Percentiles rank a stretch among this genome's conserved stretches.
Conservation (phyloP, 179 eudicot genomes). For the Heliamphora pulchella region DNA sequence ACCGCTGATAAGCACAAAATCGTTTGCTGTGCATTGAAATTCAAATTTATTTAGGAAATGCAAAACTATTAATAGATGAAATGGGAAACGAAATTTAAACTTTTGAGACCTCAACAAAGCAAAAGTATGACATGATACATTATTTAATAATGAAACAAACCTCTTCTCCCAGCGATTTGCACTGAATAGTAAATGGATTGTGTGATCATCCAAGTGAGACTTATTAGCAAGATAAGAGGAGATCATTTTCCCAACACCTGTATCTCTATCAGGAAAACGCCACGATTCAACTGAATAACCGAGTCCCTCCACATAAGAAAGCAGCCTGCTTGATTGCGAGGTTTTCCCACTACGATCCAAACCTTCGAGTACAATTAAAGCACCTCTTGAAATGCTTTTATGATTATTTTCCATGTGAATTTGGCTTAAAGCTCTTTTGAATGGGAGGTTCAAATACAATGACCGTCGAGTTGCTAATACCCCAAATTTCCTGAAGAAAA, state of each 20-base stretch:
- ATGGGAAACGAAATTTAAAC: neutral
- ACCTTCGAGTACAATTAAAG: conserved; percentile 84
- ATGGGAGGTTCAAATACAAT: conserved; percentile 13
- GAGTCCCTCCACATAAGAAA: conserved; percentile 44
- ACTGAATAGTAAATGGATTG: conserved; percentile 78
- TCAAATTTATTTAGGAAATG: neutral
- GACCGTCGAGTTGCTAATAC: conserved; percentile 17
- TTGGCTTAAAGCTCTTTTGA: conserved; percentile 31
- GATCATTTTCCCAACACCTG: conserved; percentile 75
- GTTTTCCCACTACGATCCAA: conserved; percentile 93
- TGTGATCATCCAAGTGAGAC: conserved; percentile 71
- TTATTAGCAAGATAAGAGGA: conserved; percentile 73
- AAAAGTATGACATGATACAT: neutral
- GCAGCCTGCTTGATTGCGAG: conserved; percentile 58
- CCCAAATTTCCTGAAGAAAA: conserved; percentile 18
- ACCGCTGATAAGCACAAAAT: neutral
- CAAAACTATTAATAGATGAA: neutral
- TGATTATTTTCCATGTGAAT: conserved; percentile 44
- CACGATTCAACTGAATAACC: conserved; percentile 67
- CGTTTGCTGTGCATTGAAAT: neutral
- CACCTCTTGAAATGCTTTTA: conserved; percentile 49
- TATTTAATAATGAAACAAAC: conserved; percentile 27
- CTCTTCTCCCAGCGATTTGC: conserved; percentile 99
- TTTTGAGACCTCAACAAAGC: neutral
- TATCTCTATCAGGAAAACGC: conserved; percentile 82